These are phyloP conservation scores for Pyrenula massariospora DNA, from an alignment of 495 filamentous ascomycete species.

Conservation along the genomic window DNA sequence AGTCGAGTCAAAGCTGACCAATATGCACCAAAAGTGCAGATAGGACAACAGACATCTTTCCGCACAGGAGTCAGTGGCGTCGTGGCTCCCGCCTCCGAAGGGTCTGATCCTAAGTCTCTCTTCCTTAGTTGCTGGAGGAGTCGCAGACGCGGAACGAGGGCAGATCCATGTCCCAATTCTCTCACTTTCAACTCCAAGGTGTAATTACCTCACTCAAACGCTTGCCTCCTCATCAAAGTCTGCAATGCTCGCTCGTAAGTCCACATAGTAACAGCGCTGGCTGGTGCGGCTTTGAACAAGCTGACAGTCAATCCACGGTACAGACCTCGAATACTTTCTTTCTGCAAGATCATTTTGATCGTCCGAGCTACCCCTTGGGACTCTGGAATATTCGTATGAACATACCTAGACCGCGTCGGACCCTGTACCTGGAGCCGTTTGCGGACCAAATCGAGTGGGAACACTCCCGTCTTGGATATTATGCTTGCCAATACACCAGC, in stretches of 20 bases:
- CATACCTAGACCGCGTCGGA: conserved; percentile 63
- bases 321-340: conserved; percentile 68
- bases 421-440: conserved; percentile 95
- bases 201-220: conserved; percentile 13
- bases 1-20: no score
- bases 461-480: conserved; percentile 76
- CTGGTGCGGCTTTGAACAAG: conserved; percentile 85
- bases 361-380: conserved; percentile 60
- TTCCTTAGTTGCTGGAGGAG: no score
- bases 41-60: no score
- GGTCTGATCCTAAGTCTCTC: no score
- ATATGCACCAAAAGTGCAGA: no score
- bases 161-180: no score
- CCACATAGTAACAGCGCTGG: conserved; percentile 97
- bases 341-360: conserved; percentile 49
- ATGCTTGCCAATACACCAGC: conserved; percentile 71
- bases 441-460: conserved; percentile 85
- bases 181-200: no score
- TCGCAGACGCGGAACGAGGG: no score
- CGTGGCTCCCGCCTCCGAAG: no score
- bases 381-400: conserved; percentile 79
- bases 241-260: conserved; percentile 73
- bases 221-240: conserved; percentile 37
- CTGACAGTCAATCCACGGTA: conserved; percentile 85
- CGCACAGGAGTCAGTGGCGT: no score